Evolutionary conservation across 495 filamentous ascomycete species (phyloP), one percentile per base, ranked within the genome.

Genomic region (Letharia columbiana): DNA sequence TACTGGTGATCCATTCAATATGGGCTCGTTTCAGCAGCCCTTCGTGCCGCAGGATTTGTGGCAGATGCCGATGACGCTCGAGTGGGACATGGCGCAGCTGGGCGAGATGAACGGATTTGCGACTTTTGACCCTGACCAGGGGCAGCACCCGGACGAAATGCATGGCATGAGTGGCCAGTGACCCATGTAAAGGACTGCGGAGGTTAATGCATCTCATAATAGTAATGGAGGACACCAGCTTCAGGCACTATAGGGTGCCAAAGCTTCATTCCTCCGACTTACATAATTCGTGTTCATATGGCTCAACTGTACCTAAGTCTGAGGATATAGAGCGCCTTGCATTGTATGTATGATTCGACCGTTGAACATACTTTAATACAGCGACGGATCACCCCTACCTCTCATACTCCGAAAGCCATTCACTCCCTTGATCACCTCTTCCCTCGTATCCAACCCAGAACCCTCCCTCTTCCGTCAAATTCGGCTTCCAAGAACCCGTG

Each of bases 71-170:
- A 95, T 96, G 87, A 94, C 90, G 18, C 83, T 98, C 31, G 95
- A 98, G 73, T 98, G 95, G 95, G 91, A 98, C 72, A 98, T 95
- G 94, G 91, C 91, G 0, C 91, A 96, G 73, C 88, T 94, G 83
- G 89, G 86, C 57, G n/a, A 56, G 33, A 49, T 45, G 8, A 64
- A 68, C 45, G 69, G 65, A n/a, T 54, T 70, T 42, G 45, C 64
- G 28, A 28, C 63, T n/a, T 56, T 37, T 8, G 61, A 52, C n/a
- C 45, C 37, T 11, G 54, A 39, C 39, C 61, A 39, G 20, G 28
- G n/a, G 12, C 13, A 37, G 13, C 39, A 31, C 6, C 23, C 33
- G 33, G 54, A 12, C 20, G 17, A 40, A 17, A 57, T 39, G 54
- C 54, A 57, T 11, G 33, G 54, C 33, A 57, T 37, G 54, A 57